Evolutionary conservation across 169 alveolate genomes (phyloP), one percentile per base, ranked within the genome.

Genomic region (Ichthyophthirius multifiliis): DNA sequence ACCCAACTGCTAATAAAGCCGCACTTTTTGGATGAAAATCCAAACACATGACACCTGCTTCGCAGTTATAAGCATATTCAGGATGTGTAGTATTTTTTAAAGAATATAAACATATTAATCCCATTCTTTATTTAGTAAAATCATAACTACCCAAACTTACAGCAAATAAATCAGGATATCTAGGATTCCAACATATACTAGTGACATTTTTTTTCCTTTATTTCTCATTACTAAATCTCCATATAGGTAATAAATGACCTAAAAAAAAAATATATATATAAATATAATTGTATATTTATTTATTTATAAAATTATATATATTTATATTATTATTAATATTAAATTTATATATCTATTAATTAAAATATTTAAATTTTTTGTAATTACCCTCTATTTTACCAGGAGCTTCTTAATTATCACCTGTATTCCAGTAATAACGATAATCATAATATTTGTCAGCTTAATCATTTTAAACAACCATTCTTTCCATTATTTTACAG

Each of bases 121-220:
- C 99, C 65, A 87, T 90, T 64, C 96, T 95, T 79, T 94, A 88
- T 76, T 92, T 93, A 62, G 94, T 88, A 73, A 94, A 95, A 64
- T 93, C 98, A 77, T 96, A 97, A 67, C 86, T 81, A 47, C 99
- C 99, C 84, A 94, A 95, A 37, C 99, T 98, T 20, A 95, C 98
- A 1, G 98, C 99, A 65, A 96, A 96, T 39, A 97, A 89, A 89
- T 97, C 99, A 78, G 94, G 90, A 84, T 95, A 97, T 87, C 89
- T 89, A 3, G 99, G 98, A 76, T 96, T 97, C 98, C 99, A 97
- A 75, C 95, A 88, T 74, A 95, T 88, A 65, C 92, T 91, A 1
- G 96, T 93, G n/a, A 90, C 96, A 31, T 91, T 89, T 89, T 95
- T 94, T 85, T 94, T 83, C 89, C 93, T 89, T 45, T 92, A 78